These are phyloP conservation scores for Agaricales sp. DNA, from an alignment of 1,284 basidiomycete genomes.

Conservation along the genomic window DNA sequence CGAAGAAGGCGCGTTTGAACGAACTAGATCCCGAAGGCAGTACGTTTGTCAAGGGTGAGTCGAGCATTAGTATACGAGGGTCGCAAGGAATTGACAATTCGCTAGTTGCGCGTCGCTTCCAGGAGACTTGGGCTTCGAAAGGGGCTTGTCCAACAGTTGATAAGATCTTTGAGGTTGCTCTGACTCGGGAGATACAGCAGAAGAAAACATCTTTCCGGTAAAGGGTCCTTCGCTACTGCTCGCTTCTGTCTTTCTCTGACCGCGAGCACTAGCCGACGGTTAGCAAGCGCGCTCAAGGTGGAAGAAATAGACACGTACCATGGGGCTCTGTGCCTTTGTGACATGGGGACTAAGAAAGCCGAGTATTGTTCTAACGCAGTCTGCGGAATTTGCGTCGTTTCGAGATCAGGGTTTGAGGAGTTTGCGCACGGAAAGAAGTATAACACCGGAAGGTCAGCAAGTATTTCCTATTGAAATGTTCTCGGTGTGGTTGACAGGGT, in stretches of 20 bases:
- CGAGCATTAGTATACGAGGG: conserved; percentile 3
- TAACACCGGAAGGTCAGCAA: conserved; percentile 40
- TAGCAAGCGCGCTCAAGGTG: conserved; percentile 18
- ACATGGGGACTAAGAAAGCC: conserved; percentile 41
- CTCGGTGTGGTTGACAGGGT: background rate
- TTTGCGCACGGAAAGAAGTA: conserved; percentile 41
- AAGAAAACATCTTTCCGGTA: conserved; percentile 15
- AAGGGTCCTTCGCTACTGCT: conserved; percentile 1
- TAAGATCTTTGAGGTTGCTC: conserved; percentile 40
- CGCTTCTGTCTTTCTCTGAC: conserved; percentile 2
- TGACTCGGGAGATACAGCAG: conserved; percentile 22
- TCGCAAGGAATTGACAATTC: conserved; percentile 14
- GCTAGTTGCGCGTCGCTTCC: conserved; percentile 32
- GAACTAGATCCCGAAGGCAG: conserved; percentile 28
- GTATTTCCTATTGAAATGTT: background rate
- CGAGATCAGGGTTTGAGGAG: conserved; percentile 41
- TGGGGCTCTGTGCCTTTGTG: conserved; percentile 53
- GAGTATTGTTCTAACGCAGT: conserved; percentile 43
- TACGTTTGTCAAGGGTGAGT: conserved; percentile 31
- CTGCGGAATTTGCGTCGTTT: conserved; percentile 49
- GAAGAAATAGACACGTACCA: conserved; percentile 44
- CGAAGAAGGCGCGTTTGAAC: conserved; percentile 24
- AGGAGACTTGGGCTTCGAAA: conserved; percentile 37
- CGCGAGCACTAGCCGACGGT: background rate
- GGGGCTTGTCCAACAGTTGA: conserved; percentile 29